These are phyloP conservation scores for Leptographium lundbergii DNA, from an alignment of 2,329 filamentous ascomycete genomes.

Conservation along the genomic window DNA sequence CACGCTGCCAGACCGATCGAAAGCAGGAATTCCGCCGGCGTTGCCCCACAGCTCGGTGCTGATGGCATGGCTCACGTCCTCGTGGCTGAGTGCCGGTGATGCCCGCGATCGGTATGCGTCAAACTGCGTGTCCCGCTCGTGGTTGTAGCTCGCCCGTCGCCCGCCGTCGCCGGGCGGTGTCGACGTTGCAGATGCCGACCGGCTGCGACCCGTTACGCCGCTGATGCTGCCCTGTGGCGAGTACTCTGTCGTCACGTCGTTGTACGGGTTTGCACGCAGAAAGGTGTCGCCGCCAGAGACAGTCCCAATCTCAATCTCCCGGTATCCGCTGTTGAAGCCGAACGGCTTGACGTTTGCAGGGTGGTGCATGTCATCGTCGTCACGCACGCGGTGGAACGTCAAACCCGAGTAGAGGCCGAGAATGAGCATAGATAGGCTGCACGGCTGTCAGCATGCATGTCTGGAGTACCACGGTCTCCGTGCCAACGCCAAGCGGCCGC, in stretches of 20 bases:
- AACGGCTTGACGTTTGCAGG: constrained; percentile 36
- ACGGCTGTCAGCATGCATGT: neutral
- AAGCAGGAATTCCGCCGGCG: neutral
- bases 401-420: constrained; percentile 33
- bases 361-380: constrained; percentile 37
- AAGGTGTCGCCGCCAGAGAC: constrained; percentile 7
- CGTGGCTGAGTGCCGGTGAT: constrained; percentile 12
- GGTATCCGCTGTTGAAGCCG: constrained; percentile 25
- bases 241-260: constrained; percentile 10
- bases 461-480: neutral
- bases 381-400: constrained; percentile 33
- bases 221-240: neutral
- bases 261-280: constrained; percentile 9
- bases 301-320: constrained; percentile 17
- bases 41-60: constrained; percentile 21
- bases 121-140: constrained; percentile 17
- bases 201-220: neutral
- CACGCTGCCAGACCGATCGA: constrained; percentile 16
- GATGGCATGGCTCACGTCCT: constrained; percentile 20
- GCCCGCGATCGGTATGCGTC: constrained; percentile 14
- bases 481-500: no score
- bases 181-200: constrained; percentile 6
- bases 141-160: constrained; percentile 14
- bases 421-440: constrained; percentile 28
- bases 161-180: neutral